Evolutionary conservation across 352 stramenopile species (phyloP), one percentile per base, ranked within the genome.

Genomic region (Peronosclerospora sorghi): DNA sequence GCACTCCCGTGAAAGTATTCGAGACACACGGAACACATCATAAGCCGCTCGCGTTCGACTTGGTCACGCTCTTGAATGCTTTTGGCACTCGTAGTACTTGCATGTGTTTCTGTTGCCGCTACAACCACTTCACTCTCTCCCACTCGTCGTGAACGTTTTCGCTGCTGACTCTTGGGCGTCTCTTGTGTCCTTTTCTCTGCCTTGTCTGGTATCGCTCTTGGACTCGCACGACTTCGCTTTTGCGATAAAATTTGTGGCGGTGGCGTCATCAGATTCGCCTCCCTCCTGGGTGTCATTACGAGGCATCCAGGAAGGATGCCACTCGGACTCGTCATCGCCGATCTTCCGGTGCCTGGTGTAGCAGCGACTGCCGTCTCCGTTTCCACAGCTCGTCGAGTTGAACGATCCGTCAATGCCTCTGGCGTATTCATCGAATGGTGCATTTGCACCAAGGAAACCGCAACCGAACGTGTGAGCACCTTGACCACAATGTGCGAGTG

Each of bases 21-120:
- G 21, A 89, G 63, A 54, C 80, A 92, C 29, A 92, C 76, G 0
- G 80, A 59, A 30, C 80, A 92, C 41, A 82, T 60, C 70, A 92
- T 83, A 18, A 83, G 59, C 18, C 69, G 69, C 50, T 89, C 76
- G 23, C 62, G 59, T 38, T 86, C 73, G 41, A 73, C 56, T 15
- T 51, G 56, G 10, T 53, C 48, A 28, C 49, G 52, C 7, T 64
- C 42, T 35, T 41, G 48, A 27, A 48, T 41, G 61, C 34, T 40
- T 40, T 53, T 54, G 0, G 47, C 29, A n/a, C 38, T 28, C 32
- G 24, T 37, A n/a, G n/a, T n/a, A 17, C 18, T 37, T 9, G 21
- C 23, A 17, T 42, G 37, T 41, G 18, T 35, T 53, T 54, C 45
- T 1, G 42, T 30, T 24, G 46, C 46, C 41, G 42, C 37, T 30